Evolutionary conservation across 2,329 filamentous ascomycete genomes (phyloP).

Genomic region (Massarina eburnea): DNA sequence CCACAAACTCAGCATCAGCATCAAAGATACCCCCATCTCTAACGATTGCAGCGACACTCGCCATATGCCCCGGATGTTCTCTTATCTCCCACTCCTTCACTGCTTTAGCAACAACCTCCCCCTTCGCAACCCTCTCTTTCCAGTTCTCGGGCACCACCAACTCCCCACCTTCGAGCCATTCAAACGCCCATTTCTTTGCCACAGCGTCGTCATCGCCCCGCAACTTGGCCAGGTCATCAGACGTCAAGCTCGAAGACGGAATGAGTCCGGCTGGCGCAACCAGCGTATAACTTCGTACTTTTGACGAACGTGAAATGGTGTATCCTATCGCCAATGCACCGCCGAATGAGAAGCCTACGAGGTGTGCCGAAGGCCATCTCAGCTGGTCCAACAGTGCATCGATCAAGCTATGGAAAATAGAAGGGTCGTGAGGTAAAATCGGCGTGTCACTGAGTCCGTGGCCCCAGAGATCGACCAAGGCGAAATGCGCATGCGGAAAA

Average conservation of each 20-base stretch:
- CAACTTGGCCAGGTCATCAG: slow-evolving; percentile 22
- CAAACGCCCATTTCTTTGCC: slow-evolving; percentile 39
- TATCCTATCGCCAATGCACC: slow-evolving; percentile 46
- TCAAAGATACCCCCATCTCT: slow-evolving; percentile 51
- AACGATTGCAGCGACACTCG: slow-evolving; percentile 51
- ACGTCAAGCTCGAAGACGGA: slow-evolving; percentile 23
- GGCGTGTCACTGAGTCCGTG: slow-evolving; percentile 57
- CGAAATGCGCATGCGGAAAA: slow-evolving; percentile 44
- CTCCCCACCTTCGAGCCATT: slow-evolving; percentile 48
- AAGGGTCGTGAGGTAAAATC: slow-evolving; percentile 42
- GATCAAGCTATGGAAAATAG: slow-evolving; percentile 49
- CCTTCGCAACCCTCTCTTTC: slow-evolving; percentile 44
- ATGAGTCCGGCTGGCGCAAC: slow-evolving; percentile 55
- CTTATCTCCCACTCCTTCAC: slow-evolving; percentile 53
- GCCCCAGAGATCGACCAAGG: slow-evolving; percentile 56
- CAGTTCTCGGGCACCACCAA: slow-evolving; percentile 49
- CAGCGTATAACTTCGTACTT: slow-evolving; percentile 42
- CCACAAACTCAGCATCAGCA: slow-evolving; percentile 34
- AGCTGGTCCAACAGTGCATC: slow-evolving; percentile 45
- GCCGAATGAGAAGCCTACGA: slow-evolving; percentile 57
- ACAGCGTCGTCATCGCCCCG: slow-evolving; percentile 37
- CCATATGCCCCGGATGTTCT: slow-evolving; percentile 50
- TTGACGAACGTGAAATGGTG: slow-evolving; percentile 27
- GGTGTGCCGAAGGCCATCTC: slow-evolving; percentile 47
- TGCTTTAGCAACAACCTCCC: slow-evolving; percentile 52